Evolutionary conservation across 768 basidiomycete genomes (phyloP).

Genomic region (Calocybe gangraenosa): DNA sequence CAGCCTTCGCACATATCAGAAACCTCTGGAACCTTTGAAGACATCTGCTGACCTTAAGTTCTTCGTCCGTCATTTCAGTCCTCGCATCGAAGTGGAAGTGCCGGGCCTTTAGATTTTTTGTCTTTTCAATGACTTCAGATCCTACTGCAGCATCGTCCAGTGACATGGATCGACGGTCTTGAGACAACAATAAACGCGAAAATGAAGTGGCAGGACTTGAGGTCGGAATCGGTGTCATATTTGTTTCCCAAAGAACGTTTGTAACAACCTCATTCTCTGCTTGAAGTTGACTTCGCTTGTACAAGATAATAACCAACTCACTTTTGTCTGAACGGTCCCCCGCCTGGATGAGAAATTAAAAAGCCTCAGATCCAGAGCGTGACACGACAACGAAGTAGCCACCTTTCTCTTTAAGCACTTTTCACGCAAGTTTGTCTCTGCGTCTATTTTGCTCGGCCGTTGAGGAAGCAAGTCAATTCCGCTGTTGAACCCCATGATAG

Average conservation of each 20-base stretch:
- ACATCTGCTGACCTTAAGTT: conserved; percentile 54
- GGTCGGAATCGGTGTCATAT: conserved; percentile 6
- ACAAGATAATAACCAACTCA: background rate
- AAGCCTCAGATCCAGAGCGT: background rate
- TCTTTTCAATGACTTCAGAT: too few relatives aligned
- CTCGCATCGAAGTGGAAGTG: conserved; percentile 63
- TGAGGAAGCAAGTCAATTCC: conserved; percentile 9
- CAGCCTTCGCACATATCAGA: conserved; percentile 34
- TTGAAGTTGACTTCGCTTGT: background rate
- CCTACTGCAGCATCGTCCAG: too few relatives aligned
- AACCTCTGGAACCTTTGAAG: background rate
- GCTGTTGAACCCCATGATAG: conserved; percentile 27
- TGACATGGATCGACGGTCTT: conserved; percentile 28
- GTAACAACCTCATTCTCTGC: conserved; percentile 1
- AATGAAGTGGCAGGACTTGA: conserved; percentile 34
- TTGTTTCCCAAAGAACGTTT: background rate
- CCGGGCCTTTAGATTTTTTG: too few relatives aligned
- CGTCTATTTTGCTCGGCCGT: background rate
- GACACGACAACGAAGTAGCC: background rate
- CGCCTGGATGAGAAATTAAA: background rate
- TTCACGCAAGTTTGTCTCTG: background rate
- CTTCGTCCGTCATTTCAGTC: conserved; percentile 80
- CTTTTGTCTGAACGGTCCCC: conserved; percentile 15
- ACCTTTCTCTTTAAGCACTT: conserved; percentile 14
- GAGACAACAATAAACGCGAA: conserved; percentile 36